Base-by-base conservation (phyloP, 345 rosid genomes). In the Abelmoschus esculentus region DNA sequence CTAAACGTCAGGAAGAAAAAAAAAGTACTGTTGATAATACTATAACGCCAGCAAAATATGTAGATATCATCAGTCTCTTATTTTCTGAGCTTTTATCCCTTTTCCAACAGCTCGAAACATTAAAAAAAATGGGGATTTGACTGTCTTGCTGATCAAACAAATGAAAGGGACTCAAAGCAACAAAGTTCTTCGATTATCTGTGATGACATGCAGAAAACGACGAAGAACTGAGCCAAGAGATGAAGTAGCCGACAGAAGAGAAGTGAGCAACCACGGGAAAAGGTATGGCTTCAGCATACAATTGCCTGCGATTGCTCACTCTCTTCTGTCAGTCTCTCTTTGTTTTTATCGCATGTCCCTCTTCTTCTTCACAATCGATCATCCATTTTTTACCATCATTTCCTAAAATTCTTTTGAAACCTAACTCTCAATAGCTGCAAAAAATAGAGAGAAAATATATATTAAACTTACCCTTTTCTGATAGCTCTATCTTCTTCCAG, bases 271-370 rank as follows among this genome's bases (percentile, higher is more conserved):
- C 68, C 82, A 81, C 86, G 67, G 77, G 77, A 81, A 80, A 78
- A 74, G 75, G 78, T 69, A 83, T 82, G 78, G 36, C 36, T 75
- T 44, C 26, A 3, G 4, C 79, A 80, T 78, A 83, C 84, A 76
- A 81, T 75, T 79, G 79, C 84, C 84, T 70, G 91, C 79, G 77
- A 78, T 87, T 84, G 89, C 91, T 87, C 91, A 84, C 91, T 87
- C 89, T 87, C 91, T 87, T 76, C 91, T 87, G 91, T 87, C 91
- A 83, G 76, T 78, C 80, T 70, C 46, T 73, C 75, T 34, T n/a
- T 44, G 36, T 72, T 34, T 42, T 31, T 31, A 34, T 6, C 5
- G 38, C 38, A 34, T 34, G 38, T 61, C 8, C 18, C 9, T 34
- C 13, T 8, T 42, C 47, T 42, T 42, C 47, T 42, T 44, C 15